Conservation (phyloP, 1,284 basidiomycete species). For the Sporisorium iseilematis-ciliati region DNA sequence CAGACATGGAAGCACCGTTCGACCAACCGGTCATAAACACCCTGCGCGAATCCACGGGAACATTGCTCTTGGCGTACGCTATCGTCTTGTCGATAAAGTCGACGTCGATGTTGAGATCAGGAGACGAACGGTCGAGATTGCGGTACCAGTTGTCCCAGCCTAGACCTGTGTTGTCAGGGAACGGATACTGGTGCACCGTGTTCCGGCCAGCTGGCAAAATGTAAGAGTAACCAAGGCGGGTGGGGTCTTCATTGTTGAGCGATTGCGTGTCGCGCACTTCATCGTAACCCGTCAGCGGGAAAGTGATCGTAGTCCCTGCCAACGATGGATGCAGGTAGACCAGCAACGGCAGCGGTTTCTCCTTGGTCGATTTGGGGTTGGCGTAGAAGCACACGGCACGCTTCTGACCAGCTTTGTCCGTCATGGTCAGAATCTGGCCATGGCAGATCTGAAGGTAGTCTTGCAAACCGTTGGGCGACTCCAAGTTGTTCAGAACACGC, state of each 20-base stretch:
- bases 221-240: conserved; percentile 30
- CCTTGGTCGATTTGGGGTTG: conserved; percentile 28
- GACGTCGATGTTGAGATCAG: conserved; percentile 30
- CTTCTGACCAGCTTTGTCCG: conserved; percentile 15
- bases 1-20: conserved; percentile 21
- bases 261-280: conserved; percentile 24
- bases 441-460: conserved; percentile 28
- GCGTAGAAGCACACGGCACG: conserved; percentile 35
- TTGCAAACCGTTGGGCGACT: conserved; percentile 28
- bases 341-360: conserved; percentile 31
- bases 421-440: conserved; percentile 23
- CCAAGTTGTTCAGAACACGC: conserved; percentile 13
- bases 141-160: conserved; percentile 49
- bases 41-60: conserved; percentile 20
- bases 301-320: conserved; percentile 3
- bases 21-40: conserved; percentile 33
- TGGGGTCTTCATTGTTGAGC: conserved; percentile 24
- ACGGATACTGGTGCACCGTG: conserved; percentile 29
- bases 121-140: conserved; percentile 38
- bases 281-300: conserved; percentile 29
- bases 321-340: conserved; percentile 32
- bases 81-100: conserved; percentile 36
- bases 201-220: conserved; percentile 33
- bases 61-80: conserved; percentile 22
- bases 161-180: conserved; percentile 24